Evolutionary conservation across 2,329 filamentous ascomycete species (phyloP), one percentile per base, ranked within the genome.

Genomic region (Pseudopithomyces maydicus): DNA sequence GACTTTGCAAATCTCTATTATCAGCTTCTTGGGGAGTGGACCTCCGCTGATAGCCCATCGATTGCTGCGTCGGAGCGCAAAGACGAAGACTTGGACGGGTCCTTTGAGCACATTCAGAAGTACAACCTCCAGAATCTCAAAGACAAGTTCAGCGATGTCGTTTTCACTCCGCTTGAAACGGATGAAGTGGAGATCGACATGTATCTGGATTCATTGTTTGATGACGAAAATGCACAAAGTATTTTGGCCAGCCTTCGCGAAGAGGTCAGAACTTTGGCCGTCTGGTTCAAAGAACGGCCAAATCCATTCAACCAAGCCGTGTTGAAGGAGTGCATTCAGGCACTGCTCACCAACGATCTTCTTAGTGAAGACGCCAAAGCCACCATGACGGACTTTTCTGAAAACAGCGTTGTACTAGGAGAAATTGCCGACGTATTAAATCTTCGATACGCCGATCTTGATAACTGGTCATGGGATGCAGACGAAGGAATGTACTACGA

Each of bases 361-460:
- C 52, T 64, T 15, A 58, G 61, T 35, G 59, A 62, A 15, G 57
- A 59, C 26, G 57, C 59, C 6, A 62, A 64, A 32, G 46, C 38
- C n/a, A 64, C 57, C 8, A 54, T 64, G 11, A 50, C 50, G 12
- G 59, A 61, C 10, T 60, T 64, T 36, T 49, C 44, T 14, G 56
- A 47, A 2, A 60, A 62, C 29, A 43, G 57, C 0, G 55, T 55
- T 11, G 76, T 78, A 12, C 68, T 80, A 35, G 66, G 68, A 6
- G 78, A 81, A 63, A 79, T 81, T 38, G 72, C 72, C 1, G 77
- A 80, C 55, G 77, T 80, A 1, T 54, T 80, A 33, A 80, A 80
- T 59, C 76, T 81, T 67, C 71, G 78, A 44, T 78, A 74, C 54
- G 72, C 73, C 0, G 76, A 76, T 44, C 58, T 81, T 8, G 67